Percentiles rank a stretch among this genome's conserved stretches.
Conservation (phyloP, 768 basidiomycete species). For the Astraeus odoratus region DNA sequence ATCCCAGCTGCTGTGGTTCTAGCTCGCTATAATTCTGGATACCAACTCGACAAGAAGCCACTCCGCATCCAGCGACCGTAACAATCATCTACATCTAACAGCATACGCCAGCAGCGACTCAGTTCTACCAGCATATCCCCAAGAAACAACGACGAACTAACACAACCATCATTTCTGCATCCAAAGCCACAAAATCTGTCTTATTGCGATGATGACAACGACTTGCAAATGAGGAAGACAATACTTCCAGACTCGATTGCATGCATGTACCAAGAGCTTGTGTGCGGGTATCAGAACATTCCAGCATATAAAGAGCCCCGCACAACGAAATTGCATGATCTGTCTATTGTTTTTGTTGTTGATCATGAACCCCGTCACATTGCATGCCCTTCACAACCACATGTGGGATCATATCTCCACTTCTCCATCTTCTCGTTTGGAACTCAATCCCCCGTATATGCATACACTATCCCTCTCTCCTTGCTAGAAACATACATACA, state of each 20-base stretch:
- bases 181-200: constrained; percentile 30
- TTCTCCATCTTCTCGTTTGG: too few relatives aligned
- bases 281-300: constrained; percentile 54
- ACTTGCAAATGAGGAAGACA: constrained; percentile 53
- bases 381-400: too few relatives aligned
- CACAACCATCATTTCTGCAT: constrained; percentile 26
- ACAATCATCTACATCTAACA: constrained; percentile 39
- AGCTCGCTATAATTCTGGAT: constrained; percentile 77
- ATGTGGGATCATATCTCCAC: too few relatives aligned
- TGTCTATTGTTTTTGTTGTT: too few relatives aligned
- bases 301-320: constrained; percentile 62
- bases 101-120: constrained; percentile 30
- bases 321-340: too few relatives aligned
- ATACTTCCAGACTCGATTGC: constrained; percentile 47
- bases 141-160: constrained; percentile 37
- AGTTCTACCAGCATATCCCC: constrained; percentile 22
- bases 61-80: constrained; percentile 70
- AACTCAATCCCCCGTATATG: too few relatives aligned
- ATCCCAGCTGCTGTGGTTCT: constrained; percentile 55
- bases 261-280: constrained; percentile 30
- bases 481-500: too few relatives aligned
- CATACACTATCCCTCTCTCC: too few relatives aligned
- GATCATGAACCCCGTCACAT: too few relatives aligned
- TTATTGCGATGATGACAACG: constrained; percentile 44
- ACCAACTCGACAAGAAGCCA: constrained; percentile 81